Evolutionary conservation across 2,329 filamentous ascomycete species (phyloP).

Genomic region (Pestalotiopsis sp.): DNA sequence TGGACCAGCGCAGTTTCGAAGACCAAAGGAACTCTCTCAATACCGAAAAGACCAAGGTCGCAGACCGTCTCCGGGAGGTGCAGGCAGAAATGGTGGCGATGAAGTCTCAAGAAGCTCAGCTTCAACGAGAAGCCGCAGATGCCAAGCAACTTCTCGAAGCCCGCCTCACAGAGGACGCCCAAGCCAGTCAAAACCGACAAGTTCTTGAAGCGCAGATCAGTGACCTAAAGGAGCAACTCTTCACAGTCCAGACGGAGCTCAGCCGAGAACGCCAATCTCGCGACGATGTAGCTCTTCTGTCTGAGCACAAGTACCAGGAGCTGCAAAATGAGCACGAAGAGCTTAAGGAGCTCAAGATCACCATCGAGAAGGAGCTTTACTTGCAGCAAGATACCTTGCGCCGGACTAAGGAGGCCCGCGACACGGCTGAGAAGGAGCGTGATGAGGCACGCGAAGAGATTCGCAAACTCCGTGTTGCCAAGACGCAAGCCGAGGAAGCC

Average conservation of each 20-base stretch:
- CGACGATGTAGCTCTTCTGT: conserved; percentile 88
- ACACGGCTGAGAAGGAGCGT: conserved; percentile 80
- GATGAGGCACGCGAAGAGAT: conserved; percentile 89
- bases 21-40: conserved; percentile 74
- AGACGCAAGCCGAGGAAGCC: conserved; percentile 82
- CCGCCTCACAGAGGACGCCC: conserved; percentile 85
- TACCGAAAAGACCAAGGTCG: conserved; percentile 78
- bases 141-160: conserved; percentile 85
- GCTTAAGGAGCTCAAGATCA: conserved; percentile 93
- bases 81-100: conserved; percentile 88
- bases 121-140: conserved; percentile 87
- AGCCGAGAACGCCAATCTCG: conserved; percentile 91
- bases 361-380: conserved; percentile 97
- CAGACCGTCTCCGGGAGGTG: conserved; percentile 76
- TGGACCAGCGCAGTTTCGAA: conserved; percentile 77
- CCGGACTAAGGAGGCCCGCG: conserved; percentile 79
- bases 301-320: conserved; percentile 83
- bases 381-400: conserved; percentile 90
- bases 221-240: conserved; percentile 83
- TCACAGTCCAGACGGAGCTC: conserved; percentile 82
- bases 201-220: conserved; percentile 86
- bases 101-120: conserved; percentile 79
- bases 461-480: conserved; percentile 78
- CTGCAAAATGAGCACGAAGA: conserved; percentile 84
- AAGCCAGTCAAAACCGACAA: conserved; percentile 79